Percentiles rank a stretch among this genome's conserved stretches.
Conservation (phyloP, 1,284 basidiomycete genomes). For the Trametes pubescens region DNA sequence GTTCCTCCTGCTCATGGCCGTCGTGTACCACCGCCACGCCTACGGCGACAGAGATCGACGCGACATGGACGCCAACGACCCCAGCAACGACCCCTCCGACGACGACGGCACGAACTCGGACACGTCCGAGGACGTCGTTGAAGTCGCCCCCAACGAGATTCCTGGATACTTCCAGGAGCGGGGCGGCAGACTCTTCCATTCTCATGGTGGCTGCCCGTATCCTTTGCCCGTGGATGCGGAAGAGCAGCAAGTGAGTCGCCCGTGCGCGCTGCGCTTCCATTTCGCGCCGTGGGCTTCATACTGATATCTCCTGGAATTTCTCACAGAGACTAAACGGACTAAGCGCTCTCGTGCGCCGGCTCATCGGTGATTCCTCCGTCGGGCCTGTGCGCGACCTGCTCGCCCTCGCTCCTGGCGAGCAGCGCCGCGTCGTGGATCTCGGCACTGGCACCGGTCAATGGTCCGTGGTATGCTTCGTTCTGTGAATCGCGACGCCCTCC, state of each 20-base stretch:
- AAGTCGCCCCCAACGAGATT: slow-evolving; percentile 58
- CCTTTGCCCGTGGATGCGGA: slow-evolving; percentile 71
- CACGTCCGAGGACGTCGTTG: slow-evolving; percentile 51
- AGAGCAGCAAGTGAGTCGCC: slow-evolving; percentile 62
- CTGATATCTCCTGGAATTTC: slow-evolving; percentile 23
- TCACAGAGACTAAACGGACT: slow-evolving; percentile 59
- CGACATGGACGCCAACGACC: slow-evolving; percentile 21
- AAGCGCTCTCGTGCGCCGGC: slow-evolving; percentile 55
- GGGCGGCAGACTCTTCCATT: slow-evolving; percentile 69
- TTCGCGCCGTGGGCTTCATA: not conserved
- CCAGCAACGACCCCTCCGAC: slow-evolving; percentile 25
- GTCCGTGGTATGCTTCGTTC: slow-evolving; percentile 50
- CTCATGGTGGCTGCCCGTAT: slow-evolving; percentile 65
- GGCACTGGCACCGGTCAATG: slow-evolving; percentile 77
- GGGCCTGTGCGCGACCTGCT: slow-evolving; percentile 66
- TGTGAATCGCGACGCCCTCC: slow-evolving; percentile 3
- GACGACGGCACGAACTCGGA: slow-evolving; percentile 48
- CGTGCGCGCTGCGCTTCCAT: slow-evolving; percentile 5
- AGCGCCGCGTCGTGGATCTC: slow-evolving; percentile 66
- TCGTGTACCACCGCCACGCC: slow-evolving; percentile 26
- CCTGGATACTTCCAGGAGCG: slow-evolving; percentile 63
- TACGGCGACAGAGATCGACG: slow-evolving; percentile 18
- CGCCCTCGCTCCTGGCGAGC: slow-evolving; percentile 44
- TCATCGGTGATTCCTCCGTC: slow-evolving; percentile 61
- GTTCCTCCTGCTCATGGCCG: slow-evolving; percentile 32